These are phyloP conservation scores for Pseudovirgaria hyperparasitica DNA, from an alignment of 2,329 filamentous ascomycete genomes.

Conservation along the genomic window DNA sequence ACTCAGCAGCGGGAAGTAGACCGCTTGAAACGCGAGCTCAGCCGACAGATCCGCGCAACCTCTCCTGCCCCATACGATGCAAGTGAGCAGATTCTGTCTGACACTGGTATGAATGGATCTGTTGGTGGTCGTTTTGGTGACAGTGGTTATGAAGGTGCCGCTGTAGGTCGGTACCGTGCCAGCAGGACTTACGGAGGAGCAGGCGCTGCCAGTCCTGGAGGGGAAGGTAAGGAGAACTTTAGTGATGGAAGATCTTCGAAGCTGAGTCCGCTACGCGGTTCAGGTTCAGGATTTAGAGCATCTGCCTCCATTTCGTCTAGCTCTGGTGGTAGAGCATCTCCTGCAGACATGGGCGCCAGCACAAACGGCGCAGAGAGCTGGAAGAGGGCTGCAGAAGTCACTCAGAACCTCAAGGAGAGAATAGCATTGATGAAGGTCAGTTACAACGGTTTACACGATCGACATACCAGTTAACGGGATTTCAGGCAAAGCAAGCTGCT, in stretches of 20 bases:
- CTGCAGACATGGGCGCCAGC: constrained; percentile 13
- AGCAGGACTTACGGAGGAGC: constrained; percentile 14
- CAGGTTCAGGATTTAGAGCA: constrained; percentile 16
- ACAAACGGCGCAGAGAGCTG: constrained; percentile 59
- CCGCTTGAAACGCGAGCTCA: constrained; percentile 74
- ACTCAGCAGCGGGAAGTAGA: constrained; percentile 81
- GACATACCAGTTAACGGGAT: too few species aligned
- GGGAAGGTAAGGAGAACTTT: constrained; percentile 37
- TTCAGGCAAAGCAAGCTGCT: too few species aligned
- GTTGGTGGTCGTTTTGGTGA: constrained; percentile 18
- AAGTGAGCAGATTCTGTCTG: constrained; percentile 38
- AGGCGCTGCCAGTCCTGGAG: constrained; percentile 19
- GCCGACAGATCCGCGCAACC: constrained; percentile 37
- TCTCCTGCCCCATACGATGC: constrained; percentile 42
- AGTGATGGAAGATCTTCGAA: constrained; percentile 18
- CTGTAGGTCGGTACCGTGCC: constrained; percentile 27
- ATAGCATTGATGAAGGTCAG: constrained; percentile 95
- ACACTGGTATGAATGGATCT: constrained; percentile 41
- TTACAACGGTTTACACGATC: too few species aligned
- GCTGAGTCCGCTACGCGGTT: constrained; percentile 25
- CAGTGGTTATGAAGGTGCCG: constrained; percentile 18
- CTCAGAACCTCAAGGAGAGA: constrained; percentile 88
- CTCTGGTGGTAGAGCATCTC: constrained; percentile 20
- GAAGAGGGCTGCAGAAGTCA: constrained; percentile 94
- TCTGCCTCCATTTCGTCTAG: constrained; percentile 15